phyloP scores from a whole-genome alignment of 2,329 filamentous ascomycete genomes.

The Penicillium vulpinum region DNA sequence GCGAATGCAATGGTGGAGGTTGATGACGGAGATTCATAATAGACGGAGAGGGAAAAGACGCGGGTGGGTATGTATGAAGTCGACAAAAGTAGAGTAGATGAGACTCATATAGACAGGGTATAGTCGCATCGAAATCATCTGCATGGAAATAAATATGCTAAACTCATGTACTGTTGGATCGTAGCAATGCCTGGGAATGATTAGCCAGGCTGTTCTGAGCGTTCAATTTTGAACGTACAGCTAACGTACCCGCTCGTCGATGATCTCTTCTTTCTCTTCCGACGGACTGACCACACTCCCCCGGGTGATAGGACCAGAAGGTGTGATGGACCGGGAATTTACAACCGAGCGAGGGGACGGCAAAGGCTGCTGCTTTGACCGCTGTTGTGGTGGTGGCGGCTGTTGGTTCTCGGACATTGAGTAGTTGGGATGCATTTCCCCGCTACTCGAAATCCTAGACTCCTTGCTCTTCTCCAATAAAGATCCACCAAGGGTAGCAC shows the following conservation, averaged over 20 bases:
- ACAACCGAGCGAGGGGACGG: constrained; percentile 51
- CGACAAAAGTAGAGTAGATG: constrained; percentile 17
- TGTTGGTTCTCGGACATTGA: constrained; percentile 40
- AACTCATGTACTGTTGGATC: constrained; percentile 52
- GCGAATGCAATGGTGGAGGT: constrained; percentile 18
- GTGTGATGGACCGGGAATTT: constrained; percentile 68
- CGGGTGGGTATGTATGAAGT: constrained; percentile 24
- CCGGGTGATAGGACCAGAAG: constrained; percentile 58
- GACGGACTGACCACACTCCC: constrained; percentile 64
- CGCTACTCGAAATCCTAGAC: constrained; percentile 41
- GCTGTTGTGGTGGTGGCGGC: constrained; percentile 15
- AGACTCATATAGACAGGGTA: constrained; percentile 30
- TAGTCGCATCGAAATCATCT: constrained; percentile 28
- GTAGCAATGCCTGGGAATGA: constrained; percentile 42
- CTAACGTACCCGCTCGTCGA: constrained; percentile 55
- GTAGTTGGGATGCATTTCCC: constrained; percentile 38
- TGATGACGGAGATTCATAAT: not conserved
- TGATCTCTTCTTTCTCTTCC: constrained; percentile 63
- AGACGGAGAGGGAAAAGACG: constrained; percentile 9
- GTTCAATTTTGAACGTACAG: constrained; percentile 11
- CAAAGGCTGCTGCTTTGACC: constrained; percentile 18
- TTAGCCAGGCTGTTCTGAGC: constrained; percentile 9
- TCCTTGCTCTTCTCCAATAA: constrained; percentile 47
- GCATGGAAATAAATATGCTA: constrained; percentile 29
- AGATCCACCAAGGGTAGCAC: constrained; percentile 74